These are phyloP conservation scores for Grammothele lineata DNA, from an alignment of 768 basidiomycete genomes.

Conservation along the genomic window DNA sequence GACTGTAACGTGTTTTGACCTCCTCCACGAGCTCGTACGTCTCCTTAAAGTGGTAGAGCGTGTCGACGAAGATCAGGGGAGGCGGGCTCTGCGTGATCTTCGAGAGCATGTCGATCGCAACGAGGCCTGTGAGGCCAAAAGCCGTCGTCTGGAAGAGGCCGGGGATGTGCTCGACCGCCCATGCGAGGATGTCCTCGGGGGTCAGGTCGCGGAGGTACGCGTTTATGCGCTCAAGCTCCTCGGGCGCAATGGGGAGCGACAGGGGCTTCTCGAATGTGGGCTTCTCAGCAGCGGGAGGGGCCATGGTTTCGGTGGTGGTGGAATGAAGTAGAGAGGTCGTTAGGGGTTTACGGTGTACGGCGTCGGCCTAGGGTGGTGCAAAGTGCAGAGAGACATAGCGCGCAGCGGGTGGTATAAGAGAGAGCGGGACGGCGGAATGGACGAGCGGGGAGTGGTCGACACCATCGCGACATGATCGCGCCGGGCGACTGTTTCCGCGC, in stretches of 20 bases:
- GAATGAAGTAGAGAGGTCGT: conserved; percentile 2
- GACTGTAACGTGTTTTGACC: conserved; percentile 72
- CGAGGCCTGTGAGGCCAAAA: conserved; percentile 92
- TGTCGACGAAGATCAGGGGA: conserved; percentile 94
- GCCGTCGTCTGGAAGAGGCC: conserved; percentile 91
- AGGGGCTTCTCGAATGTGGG: conserved; percentile 40
- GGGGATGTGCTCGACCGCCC: conserved; percentile 80
- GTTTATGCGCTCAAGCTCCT: conserved; percentile 68
- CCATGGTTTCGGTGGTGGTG: background rate
- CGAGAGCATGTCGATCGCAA: conserved; percentile 91
- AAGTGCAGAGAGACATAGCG: conserved; percentile 11
- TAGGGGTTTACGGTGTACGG: background rate
- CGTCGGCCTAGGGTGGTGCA: background rate
- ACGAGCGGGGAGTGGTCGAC: conserved; percentile 12
- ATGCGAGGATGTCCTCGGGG: conserved; percentile 81
- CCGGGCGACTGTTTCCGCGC: conserved; percentile 1
- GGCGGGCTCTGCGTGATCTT: conserved; percentile 65
- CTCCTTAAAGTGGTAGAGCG: conserved; percentile 92
- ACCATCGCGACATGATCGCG: conserved; percentile 15
- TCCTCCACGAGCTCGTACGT: conserved; percentile 85
- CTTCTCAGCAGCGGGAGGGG: conserved; percentile 9
- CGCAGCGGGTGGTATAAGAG: conserved; percentile 5
- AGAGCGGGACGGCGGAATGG: conserved; percentile 8
- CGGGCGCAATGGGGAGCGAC: conserved; percentile 51
- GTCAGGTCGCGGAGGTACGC: conserved; percentile 62